Evolutionary conservation across 2,329 filamentous ascomycete species (phyloP).

Genomic region (Elsinoe arachidis): DNA sequence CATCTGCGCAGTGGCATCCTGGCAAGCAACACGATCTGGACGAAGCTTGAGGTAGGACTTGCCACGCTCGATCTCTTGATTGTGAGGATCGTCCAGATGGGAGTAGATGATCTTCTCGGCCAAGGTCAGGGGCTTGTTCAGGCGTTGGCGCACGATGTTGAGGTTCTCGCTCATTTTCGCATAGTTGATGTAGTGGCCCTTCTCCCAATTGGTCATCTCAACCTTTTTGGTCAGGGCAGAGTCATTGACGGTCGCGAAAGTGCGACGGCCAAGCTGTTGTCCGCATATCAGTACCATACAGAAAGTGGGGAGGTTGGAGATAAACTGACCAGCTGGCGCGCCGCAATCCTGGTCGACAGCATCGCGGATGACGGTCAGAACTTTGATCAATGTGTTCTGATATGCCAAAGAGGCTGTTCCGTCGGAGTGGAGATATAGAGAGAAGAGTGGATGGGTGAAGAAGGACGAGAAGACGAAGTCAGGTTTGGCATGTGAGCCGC

Average conservation of each 20-base stretch:
- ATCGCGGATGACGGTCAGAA: slow-evolving; percentile 23
- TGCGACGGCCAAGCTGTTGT: slow-evolving; percentile 44
- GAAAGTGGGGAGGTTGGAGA: neutral
- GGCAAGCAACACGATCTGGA: slow-evolving; percentile 95
- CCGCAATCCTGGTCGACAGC: slow-evolving; percentile 30
- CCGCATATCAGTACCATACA: slow-evolving; percentile 11
- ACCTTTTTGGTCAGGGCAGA: slow-evolving; percentile 89
- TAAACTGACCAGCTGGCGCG: slow-evolving; percentile 32
- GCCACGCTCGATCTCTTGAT: slow-evolving; percentile 92
- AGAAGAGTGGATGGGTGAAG: slow-evolving; percentile 16
- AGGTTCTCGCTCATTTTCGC: slow-evolving; percentile 98
- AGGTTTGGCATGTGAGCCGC: slow-evolving; percentile 10
- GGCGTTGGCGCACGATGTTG: slow-evolving; percentile 73
- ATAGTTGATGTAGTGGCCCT: slow-evolving; percentile 97
- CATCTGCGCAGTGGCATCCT: slow-evolving; percentile 99
- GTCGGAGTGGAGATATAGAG: slow-evolving; percentile 12
- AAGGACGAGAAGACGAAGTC: slow-evolving; percentile 6
- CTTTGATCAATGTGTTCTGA: slow-evolving; percentile 12
- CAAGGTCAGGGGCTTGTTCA: slow-evolving; percentile 89
- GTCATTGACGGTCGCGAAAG: slow-evolving; percentile 78
- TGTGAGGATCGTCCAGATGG: slow-evolving; percentile 92
- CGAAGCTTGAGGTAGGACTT: slow-evolving; percentile 93
- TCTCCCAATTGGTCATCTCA: slow-evolving; percentile 94
- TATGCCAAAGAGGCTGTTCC: slow-evolving; percentile 14
- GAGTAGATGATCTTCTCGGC: slow-evolving; percentile 87